These are phyloP conservation scores for Ophiocordyceps camponoti-floridani DNA, from an alignment of 2,329 filamentous ascomycete species.

Conservation along the genomic window DNA sequence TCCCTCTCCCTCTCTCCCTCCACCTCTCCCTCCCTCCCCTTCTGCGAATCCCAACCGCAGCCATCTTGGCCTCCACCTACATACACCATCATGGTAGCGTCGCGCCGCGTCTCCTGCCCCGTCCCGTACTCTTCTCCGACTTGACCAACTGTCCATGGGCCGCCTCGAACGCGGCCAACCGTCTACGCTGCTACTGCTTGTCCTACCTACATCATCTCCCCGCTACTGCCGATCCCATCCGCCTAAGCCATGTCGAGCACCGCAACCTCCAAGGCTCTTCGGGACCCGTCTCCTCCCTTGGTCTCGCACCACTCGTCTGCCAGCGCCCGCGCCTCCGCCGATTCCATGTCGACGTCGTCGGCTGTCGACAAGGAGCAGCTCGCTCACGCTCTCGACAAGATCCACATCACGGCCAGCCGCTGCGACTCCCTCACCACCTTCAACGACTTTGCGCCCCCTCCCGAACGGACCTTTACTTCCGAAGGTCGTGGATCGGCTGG, in stretches of 20 bases:
- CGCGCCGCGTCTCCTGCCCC: slow-evolving; percentile 1
- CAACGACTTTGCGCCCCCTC: slow-evolving; percentile 71
- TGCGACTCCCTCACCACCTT: slow-evolving; percentile 78
- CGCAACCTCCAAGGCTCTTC: slow-evolving; percentile 11
- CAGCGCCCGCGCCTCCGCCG: slow-evolving; percentile 17
- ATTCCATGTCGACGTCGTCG: slow-evolving; percentile 21
- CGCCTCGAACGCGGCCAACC: not conserved
- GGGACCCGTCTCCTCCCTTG: slow-evolving; percentile 10
- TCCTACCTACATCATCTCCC: slow-evolving; percentile 3
- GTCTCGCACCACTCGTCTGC: slow-evolving; percentile 12
- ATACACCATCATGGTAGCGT: slow-evolving; percentile 2
- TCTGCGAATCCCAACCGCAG: not conserved
- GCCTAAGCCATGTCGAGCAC: slow-evolving; percentile 11
- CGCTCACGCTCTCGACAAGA: slow-evolving; percentile 64
- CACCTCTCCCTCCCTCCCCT: too few relatives aligned
- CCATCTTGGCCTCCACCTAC: not conserved
- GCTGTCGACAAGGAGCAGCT: slow-evolving; percentile 51
- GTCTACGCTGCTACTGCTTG: not conserved
- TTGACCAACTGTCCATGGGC: slow-evolving; percentile 1
- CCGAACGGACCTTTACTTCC: slow-evolving; percentile 33
- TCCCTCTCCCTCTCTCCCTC: too few relatives aligned
- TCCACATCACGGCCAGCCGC: slow-evolving; percentile 77
- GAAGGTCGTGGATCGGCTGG: slow-evolving; percentile 55
- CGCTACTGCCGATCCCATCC: not conserved
- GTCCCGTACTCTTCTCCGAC: not conserved